Conservation (phyloP, 2,329 filamentous ascomycete genomes). For the Diplodia intermedia region DNA sequence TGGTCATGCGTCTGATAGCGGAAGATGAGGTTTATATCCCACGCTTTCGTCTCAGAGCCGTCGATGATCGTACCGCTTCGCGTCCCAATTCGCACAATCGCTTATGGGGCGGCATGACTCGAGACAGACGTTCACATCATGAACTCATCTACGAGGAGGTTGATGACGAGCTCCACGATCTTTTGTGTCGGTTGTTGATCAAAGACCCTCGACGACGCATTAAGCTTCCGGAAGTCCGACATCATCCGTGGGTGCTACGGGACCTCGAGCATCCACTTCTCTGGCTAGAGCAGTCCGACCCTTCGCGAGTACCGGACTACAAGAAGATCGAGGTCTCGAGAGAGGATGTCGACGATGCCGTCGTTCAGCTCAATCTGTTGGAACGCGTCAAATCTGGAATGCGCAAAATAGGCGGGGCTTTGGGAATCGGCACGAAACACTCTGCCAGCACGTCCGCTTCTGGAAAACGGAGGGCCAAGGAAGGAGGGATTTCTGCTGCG, state of each 20-base stretch:
- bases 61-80: constrained; percentile 57
- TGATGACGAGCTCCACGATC: constrained; percentile 77
- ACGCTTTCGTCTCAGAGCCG: constrained; percentile 77
- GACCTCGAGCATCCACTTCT: constrained; percentile 73
- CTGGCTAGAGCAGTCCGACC: constrained; percentile 96
- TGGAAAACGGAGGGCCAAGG: constrained; percentile 63
- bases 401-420: constrained; percentile 64
- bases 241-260: constrained; percentile 87
- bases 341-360: constrained; percentile 87
- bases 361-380: constrained; percentile 86
- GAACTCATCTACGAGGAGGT: constrained; percentile 86
- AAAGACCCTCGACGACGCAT: constrained; percentile 93
- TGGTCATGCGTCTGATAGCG: constrained; percentile 89
- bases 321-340: constrained; percentile 92
- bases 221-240: constrained; percentile 88
- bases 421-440: constrained; percentile 55
- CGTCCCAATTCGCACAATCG: constrained; percentile 56
- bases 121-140: constrained; percentile 76
- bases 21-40: constrained; percentile 93
- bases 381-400: constrained; percentile 83
- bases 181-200: constrained; percentile 78
- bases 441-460: constrained; percentile 24
- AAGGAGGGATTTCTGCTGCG: constrained; percentile 59
- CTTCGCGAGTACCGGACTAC: constrained; percentile 76
- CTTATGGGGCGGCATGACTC: constrained; percentile 59